These are phyloP conservation scores for Trametes versicolor DNA, from an alignment of 1,284 basidiomycete species.

Conservation along the genomic window DNA sequence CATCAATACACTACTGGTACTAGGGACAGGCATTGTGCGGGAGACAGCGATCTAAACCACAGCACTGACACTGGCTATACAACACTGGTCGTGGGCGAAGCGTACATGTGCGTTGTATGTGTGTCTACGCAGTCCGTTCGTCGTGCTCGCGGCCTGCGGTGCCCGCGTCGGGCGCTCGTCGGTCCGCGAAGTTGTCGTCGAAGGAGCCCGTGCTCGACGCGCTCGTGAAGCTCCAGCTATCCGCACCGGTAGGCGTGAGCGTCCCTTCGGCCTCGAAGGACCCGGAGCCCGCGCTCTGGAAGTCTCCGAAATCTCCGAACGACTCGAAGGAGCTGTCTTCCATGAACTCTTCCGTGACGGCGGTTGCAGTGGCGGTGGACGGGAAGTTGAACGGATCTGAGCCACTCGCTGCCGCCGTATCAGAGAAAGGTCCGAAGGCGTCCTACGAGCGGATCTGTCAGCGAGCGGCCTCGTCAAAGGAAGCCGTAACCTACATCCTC, in stretches of 20 bases:
- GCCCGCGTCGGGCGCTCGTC: conserved; percentile 25
- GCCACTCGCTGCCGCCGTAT: conserved; percentile 57
- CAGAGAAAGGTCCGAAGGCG: conserved; percentile 76
- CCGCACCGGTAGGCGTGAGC: conserved; percentile 65
- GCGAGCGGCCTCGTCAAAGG: background rate
- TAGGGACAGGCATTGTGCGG: conserved; percentile 15
- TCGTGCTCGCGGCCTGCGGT: conserved; percentile 27
- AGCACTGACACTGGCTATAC: conserved; percentile 23
- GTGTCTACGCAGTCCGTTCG: conserved; percentile 43
- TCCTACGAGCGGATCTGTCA: conserved; percentile 37
- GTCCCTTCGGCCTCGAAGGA: conserved; percentile 56
- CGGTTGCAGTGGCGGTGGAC: conserved; percentile 62
- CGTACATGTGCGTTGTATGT: conserved; percentile 14
- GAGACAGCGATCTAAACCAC: conserved; percentile 21
- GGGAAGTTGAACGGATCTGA: conserved; percentile 70
- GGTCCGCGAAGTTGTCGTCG: conserved; percentile 35
- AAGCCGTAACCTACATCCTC: conserved; percentile 42
- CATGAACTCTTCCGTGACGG: conserved; percentile 62
- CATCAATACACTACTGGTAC: conserved; percentile 27
- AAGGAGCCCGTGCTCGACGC: conserved; percentile 49
- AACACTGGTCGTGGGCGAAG: conserved; percentile 10
- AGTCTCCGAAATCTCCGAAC: conserved; percentile 84
- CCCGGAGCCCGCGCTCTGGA: conserved; percentile 60
- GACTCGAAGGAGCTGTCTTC: conserved; percentile 67
- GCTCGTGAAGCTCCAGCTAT: conserved; percentile 72